phyloP scores from a whole-genome alignment of 2,329 filamentous ascomycete genomes.

The Xylaria polymorpha region DNA sequence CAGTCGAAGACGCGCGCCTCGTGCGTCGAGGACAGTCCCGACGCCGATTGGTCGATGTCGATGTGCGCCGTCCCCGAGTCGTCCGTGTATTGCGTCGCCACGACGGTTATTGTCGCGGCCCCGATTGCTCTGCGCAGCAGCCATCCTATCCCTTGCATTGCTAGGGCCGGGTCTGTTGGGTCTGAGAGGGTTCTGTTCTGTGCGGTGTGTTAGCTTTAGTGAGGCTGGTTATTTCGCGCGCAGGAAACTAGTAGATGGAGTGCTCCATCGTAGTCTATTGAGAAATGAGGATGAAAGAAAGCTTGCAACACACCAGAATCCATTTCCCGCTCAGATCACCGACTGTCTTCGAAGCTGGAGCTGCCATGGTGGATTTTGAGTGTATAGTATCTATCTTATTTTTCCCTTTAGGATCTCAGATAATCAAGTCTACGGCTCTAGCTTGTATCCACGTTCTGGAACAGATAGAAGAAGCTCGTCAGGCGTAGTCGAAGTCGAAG shows the following conservation, averaged over 20 bases:
- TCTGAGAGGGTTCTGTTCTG: conserved; percentile 83
- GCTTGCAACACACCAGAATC: conserved; percentile 67
- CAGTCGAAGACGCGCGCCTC: conserved; percentile 67
- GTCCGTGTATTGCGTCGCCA: conserved; percentile 66
- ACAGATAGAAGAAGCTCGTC: neutral
- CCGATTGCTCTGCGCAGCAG: conserved; percentile 77
- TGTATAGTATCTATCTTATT: neutral
- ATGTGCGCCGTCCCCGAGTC: conserved; percentile 64
- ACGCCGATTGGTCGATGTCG: conserved; percentile 77
- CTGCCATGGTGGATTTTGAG: conserved; percentile 68
- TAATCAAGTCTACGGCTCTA: neutral
- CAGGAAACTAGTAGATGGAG: neutral
- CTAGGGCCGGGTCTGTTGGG: conserved; percentile 73
- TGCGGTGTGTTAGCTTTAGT: conserved; percentile 17
- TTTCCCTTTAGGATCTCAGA: neutral
- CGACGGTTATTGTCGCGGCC: conserved; percentile 75
- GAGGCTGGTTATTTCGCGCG: neutral
- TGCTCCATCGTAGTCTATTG: neutral
- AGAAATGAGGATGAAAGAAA: neutral
- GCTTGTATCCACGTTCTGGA: neutral
- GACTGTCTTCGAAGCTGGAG: conserved; percentile 73
- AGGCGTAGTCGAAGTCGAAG: neutral
- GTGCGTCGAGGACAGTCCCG: conserved; percentile 75
- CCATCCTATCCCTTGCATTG: conserved; percentile 78
- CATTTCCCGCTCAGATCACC: conserved; percentile 77